A percentile compares a stretch with the other conserved stretches of the same genome.
Evolutionary conservation across 1,284 basidiomycete species (phyloP).

Genomic region (Rhodotorula sp.): DNA sequence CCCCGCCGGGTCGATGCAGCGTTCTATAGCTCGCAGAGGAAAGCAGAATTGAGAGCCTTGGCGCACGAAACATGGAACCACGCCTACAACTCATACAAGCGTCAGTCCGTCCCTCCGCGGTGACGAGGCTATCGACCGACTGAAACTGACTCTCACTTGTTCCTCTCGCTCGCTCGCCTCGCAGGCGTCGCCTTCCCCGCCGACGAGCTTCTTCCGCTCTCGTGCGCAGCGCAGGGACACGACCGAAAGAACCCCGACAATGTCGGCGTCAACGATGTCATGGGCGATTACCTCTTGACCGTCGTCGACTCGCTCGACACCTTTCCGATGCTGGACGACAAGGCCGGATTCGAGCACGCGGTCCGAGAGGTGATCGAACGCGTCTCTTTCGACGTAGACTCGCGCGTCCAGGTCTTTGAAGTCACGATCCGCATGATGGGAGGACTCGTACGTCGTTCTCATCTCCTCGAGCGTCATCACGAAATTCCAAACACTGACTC

Average conservation of each 20-base stretch:
- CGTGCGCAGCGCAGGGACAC: conserved; percentile 75
- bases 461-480: not conserved
- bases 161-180: no score
- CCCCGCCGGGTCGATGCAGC: not conserved
- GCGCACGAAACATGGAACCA: conserved; percentile 30
- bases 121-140: no score
- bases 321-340: conserved; percentile 70
- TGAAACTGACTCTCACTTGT: not conserved
- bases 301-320: conserved; percentile 79
- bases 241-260: conserved; percentile 55
- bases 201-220: conserved; percentile 75
- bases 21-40: conserved; percentile 28
- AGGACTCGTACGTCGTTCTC: conserved; percentile 57
- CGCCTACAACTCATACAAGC: conserved; percentile 33
- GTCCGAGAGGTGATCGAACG: conserved; percentile 69
- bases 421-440: conserved; percentile 58
- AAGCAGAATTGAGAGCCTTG: conserved; percentile 17
- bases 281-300: conserved; percentile 79
- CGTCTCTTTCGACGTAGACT: conserved; percentile 75
- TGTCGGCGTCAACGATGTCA: conserved; percentile 70
- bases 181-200: conserved; percentile 42
- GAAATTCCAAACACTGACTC: not conserved
- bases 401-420: conserved; percentile 74
- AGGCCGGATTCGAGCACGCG: conserved; percentile 67
- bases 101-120: not conserved